Conservation (phyloP, 768 basidiomycete species). For the Scleroderma citrinum region DNA sequence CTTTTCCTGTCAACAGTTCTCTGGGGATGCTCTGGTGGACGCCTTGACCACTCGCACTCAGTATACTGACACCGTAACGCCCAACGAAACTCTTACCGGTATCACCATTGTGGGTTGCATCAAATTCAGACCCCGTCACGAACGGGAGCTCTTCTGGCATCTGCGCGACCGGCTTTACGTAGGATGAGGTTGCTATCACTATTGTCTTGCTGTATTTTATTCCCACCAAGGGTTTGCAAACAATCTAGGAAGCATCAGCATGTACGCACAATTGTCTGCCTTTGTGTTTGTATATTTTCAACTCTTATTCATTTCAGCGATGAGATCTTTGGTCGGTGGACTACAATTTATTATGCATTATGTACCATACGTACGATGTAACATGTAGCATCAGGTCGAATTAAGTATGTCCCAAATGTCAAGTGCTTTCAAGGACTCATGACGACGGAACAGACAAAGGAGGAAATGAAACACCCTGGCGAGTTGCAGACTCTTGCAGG, state of each 20-base stretch:
- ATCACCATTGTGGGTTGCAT: slow-evolving; percentile 23
- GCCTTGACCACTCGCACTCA: slow-evolving; percentile 44
- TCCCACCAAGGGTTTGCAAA: neutral
- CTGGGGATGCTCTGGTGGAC: slow-evolving; percentile 51
- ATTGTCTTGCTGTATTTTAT: neutral
- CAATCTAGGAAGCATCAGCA: no score
- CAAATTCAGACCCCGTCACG: slow-evolving; percentile 14
- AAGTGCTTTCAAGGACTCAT: neutral
- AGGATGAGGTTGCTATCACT: slow-evolving; percentile 8
- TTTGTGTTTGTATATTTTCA: no score
- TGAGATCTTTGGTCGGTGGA: no score
- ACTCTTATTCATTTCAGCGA: no score
- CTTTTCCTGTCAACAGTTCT: slow-evolving; percentile 57
- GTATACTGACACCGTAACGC: slow-evolving; percentile 30
- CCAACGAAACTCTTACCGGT: slow-evolving; percentile 20
- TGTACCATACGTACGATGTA: no score
- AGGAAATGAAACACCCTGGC: slow-evolving; percentile 30
- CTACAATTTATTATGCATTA: no score
- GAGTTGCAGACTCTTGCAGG: slow-evolving; percentile 32
- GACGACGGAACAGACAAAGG: neutral
- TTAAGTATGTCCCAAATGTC: no score
- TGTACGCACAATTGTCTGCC: no score
- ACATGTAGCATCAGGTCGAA: no score
- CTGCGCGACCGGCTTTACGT: slow-evolving; percentile 22
- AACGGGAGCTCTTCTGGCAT: slow-evolving; percentile 21